These are phyloP conservation scores for Xylaria longipes DNA, from an alignment of 495 filamentous ascomycete species.

Conservation along the genomic window DNA sequence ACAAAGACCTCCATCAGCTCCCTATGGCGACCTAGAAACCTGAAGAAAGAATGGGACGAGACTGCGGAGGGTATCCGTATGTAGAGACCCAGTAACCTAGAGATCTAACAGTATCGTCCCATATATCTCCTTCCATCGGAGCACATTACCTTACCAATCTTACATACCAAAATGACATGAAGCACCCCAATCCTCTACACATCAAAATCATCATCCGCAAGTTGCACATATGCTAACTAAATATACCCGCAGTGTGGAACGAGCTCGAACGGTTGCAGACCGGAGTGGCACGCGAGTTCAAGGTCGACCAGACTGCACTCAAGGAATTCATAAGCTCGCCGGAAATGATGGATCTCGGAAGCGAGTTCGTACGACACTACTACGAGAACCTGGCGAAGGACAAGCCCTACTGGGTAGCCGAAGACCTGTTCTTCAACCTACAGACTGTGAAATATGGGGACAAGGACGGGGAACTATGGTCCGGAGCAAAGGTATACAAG, in stretches of 20 bases:
- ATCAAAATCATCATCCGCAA: background rate
- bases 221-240: background rate
- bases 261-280: slow-evolving; percentile 29
- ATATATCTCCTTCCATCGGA: no score
- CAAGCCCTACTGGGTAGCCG: slow-evolving; percentile 31
- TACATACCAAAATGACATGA: background rate
- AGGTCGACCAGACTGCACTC: slow-evolving; percentile 30
- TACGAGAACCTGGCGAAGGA: slow-evolving; percentile 20
- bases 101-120: background rate
- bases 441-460: slow-evolving; percentile 38
- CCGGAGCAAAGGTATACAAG: slow-evolving; percentile 22
- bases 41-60: slow-evolving; percentile 23
- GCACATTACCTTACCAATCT: background rate
- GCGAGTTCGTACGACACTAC: slow-evolving; percentile 31
- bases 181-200: background rate
- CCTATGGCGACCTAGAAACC: slow-evolving; percentile 6
- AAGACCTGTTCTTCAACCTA: slow-evolving; percentile 39
- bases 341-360: slow-evolving; percentile 35
- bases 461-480: slow-evolving; percentile 22
- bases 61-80: slow-evolving; percentile 19
- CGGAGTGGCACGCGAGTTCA: slow-evolving; percentile 27
- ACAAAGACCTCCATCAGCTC: slow-evolving; percentile 16
- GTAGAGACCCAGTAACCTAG: background rate
- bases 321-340: slow-evolving; percentile 35
- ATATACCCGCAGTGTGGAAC: slow-evolving; percentile 27